Base-by-base conservation (phyloP, 2,329 filamentous ascomycete genomes). In the Colletotrichum tanaceti region DNA sequence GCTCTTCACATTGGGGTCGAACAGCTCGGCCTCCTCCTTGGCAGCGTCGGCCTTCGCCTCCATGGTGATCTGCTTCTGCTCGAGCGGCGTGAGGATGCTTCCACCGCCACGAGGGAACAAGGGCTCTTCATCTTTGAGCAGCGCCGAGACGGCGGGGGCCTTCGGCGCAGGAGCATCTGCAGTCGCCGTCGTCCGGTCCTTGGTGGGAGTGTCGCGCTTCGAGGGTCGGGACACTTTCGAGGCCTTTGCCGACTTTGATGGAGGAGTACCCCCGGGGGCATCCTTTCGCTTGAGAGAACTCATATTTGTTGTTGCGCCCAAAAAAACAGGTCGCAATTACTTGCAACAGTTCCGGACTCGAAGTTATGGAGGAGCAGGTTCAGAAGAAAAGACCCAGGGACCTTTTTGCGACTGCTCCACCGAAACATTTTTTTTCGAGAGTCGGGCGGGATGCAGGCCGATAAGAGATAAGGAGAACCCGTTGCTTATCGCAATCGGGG, bases 51-150 rank as follows among this genome's bases (percentile, higher is more conserved):
- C 90, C 76, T 92, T 96, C 53, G 96, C 96, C 80, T 98, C 92
- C 67, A 97, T 91, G 75, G 96, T 91, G 71, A 99, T 98, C 80
- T 98, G 93, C 82, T 97, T 98, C 77, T 97, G 92, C 79, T 99
- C 96, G 59, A 99, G 84, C 22, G 96, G 94, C 2, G 96, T 98
- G 77, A 99, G 83, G 60, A 97, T 86, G 76, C 93, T 97, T 61
- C 90, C 95, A 50, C 96, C 97, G 64, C 96, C 96, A 85, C 96
- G 89, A 73, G 96, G 95, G 75, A 99, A 99, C 52, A 95, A 86
- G 41, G 90, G 90, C 77, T 98, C 96, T 73, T 98, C 96, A 72
- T 96, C 91, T 78, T 86, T 89, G 58, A 88, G 76, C 13, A 82
- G 76, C 44, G 55, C 35, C 6, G 85, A 84, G 63, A 86, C 77